Evolutionary conservation across 169 alveolate species (phyloP), one percentile per base, ranked within the genome.

Genomic region (Plasmodium ovale): DNA sequence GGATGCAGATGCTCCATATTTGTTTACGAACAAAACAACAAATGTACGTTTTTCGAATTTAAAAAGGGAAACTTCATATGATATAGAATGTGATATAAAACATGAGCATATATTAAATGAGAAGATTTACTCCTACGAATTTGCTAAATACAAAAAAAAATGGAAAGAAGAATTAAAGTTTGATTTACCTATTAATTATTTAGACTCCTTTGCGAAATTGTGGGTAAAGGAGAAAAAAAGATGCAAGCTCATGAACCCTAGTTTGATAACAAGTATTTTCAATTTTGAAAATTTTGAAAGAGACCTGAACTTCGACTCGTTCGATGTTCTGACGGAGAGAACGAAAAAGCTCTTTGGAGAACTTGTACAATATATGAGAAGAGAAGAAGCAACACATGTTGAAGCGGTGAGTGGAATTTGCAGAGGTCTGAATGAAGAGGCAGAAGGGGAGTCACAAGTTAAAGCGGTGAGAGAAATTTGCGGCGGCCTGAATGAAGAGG

Each of bases 171-270:
- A 77, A 77, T 44, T 77, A 14, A 44, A 47, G 29, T 77, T 77
- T 77, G 77, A 77, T 64, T 29, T 77, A 14, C 88, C 88, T 47
- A 31, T 77, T 53, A 53, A 54, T 60, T 37, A 77, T 29, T 77
- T 77, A 68, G 88, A 77, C 37, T 59, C 88, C 54, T 77, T 77
- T 77, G 59, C 88, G 19, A 77, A 62, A 44, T 6, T 77, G 31
- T 77, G 88, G 88, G 44, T 77, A 37, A 77, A 77, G 27, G 88
- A 77, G 35, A 77, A 77, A 67, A 64, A 77, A 23, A 60, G 88
- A 35, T 77, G 88, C 35, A 54, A 77, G 62, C 12, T 31, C 19
- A 19, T 77, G 68, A 47, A 77, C 65, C 44, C 53, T 10, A 7
- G 44, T 62, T 44, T 29, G 54, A 42, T 39, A 16, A 77, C 10